Conservation (phyloP, 108 stramenopile species). For the Chaetoceros tenuissimus region DNA sequence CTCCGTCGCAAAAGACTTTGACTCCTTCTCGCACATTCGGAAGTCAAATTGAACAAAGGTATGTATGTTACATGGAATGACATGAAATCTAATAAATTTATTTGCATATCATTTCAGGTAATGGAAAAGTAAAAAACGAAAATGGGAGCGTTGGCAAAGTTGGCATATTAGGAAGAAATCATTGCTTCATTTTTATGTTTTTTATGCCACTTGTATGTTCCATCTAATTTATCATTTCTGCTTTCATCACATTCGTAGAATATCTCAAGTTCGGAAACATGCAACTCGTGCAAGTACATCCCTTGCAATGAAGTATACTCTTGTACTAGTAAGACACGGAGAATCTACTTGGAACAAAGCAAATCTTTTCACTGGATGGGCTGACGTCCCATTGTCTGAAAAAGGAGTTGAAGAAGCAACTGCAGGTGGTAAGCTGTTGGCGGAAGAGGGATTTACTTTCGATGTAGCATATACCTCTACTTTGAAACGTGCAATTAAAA, state of each 20-base stretch:
- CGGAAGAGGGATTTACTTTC: conserved; percentile 54
- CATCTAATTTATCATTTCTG: background rate
- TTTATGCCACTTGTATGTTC: background rate
- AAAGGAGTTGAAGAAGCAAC: conserved; percentile 82
- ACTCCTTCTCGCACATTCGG: background rate
- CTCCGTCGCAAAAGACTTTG: background rate
- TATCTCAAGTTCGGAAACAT: background rate
- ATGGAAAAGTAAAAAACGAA: background rate
- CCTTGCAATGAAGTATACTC: conserved; percentile 27
- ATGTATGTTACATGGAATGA: too few species aligned
- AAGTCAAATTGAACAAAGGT: background rate
- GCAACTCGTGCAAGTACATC: background rate
- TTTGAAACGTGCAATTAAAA: conserved; percentile 90
- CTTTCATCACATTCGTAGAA: background rate
- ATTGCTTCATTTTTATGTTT: background rate
- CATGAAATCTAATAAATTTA: too few species aligned
- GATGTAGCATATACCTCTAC: conserved; percentile 96
- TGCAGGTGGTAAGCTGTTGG: conserved; percentile 76
- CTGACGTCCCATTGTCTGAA: conserved; percentile 82
- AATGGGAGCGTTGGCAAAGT: background rate
- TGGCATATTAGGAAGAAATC: background rate
- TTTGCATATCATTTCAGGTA: too few species aligned
- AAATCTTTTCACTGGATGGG: conserved; percentile 91
- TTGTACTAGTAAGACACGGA: conserved; percentile 88
- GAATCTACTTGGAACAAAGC: conserved; percentile 95